These are phyloP conservation scores for Aspergillus homomorphus DNA, from an alignment of 495 filamentous ascomycete species.

Conservation along the genomic window DNA sequence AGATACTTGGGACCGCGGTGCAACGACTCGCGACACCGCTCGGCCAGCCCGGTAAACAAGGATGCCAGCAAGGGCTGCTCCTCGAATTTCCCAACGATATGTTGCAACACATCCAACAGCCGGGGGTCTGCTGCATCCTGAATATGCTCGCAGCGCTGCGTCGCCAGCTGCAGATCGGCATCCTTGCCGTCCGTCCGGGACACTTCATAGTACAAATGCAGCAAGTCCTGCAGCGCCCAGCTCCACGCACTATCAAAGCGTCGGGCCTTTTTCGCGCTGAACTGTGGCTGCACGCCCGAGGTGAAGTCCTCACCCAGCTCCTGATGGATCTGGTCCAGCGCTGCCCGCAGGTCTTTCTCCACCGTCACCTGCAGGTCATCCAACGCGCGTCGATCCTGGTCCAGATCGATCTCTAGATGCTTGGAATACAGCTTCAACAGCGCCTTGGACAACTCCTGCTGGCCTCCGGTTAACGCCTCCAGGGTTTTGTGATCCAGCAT, in stretches of 20 bases:
- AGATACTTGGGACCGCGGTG: too few species aligned
- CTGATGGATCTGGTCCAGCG: slow-evolving; percentile 68
- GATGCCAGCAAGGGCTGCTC: too few species aligned
- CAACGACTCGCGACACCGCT: too few species aligned
- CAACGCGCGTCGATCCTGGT: slow-evolving; percentile 63
- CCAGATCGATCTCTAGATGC: slow-evolving; percentile 91
- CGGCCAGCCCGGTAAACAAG: too few species aligned
- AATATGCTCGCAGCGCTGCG: slow-evolving; percentile 25
- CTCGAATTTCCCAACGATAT: too few species aligned
- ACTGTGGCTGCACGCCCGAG: slow-evolving; percentile 83
- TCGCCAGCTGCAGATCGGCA: slow-evolving; percentile 71
- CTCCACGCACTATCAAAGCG: slow-evolving; percentile 62
- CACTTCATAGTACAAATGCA: slow-evolving; percentile 97
- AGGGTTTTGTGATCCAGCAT: slow-evolving; percentile 86
- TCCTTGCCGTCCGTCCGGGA: slow-evolving; percentile 77
- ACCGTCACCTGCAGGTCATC: too few species aligned
- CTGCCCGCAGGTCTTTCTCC: neutral
- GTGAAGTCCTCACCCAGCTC: slow-evolving; percentile 95
- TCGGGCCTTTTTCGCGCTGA: slow-evolving; percentile 87
- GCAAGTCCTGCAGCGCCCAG: slow-evolving; percentile 87
- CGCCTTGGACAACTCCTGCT: slow-evolving; percentile 91
- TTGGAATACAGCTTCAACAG: slow-evolving; percentile 89
- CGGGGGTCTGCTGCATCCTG: too few species aligned
- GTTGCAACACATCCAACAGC: too few species aligned
- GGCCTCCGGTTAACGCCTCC: slow-evolving; percentile 92